Evolutionary conservation across 225 moss, liverwort and hornwort genomes (phyloP).

Genomic region (Ulota crispa): DNA sequence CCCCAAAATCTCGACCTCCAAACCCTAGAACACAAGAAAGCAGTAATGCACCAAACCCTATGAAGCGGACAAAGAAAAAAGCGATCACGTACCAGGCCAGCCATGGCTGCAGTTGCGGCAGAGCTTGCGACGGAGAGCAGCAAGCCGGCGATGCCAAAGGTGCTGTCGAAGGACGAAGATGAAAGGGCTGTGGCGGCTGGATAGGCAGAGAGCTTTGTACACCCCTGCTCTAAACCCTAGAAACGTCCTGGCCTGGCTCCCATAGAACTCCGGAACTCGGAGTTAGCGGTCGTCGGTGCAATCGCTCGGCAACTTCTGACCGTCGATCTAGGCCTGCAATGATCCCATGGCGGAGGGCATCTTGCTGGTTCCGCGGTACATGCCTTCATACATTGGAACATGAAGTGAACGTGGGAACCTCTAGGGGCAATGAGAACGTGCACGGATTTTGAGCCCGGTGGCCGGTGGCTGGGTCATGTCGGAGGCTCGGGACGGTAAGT

Average conservation of each 20-base stretch:
- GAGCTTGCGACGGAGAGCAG: neutral
- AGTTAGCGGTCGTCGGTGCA: too few species aligned
- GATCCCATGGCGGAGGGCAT: too few species aligned
- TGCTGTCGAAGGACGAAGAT: neutral
- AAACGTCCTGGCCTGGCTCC: neutral
- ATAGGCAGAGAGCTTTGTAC: conserved; percentile 25
- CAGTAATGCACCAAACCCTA: neutral
- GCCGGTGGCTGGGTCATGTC: too few species aligned
- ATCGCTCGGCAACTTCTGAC: too few species aligned
- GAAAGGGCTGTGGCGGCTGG: conserved; percentile 17
- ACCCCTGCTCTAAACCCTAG: conserved; percentile 18
- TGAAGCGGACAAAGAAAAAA: neutral
- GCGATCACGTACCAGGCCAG: conserved; percentile 30
- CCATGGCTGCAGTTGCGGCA: conserved; percentile 28
- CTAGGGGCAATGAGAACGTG: too few species aligned
- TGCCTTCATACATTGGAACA: too few species aligned
- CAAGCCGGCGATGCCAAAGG: neutral
- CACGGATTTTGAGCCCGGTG: too few species aligned
- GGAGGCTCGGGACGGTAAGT: too few species aligned
- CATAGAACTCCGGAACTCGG: too few species aligned
- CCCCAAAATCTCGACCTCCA: neutral
- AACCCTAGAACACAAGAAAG: conserved; percentile 13
- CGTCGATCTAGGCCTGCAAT: too few species aligned
- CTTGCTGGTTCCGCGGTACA: too few species aligned
- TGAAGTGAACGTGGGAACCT: too few species aligned